Evolutionary conservation across 129 eudicot species (phyloP), one percentile per base, ranked within the genome.

Genomic region (Chrysanthemum makinoi): DNA sequence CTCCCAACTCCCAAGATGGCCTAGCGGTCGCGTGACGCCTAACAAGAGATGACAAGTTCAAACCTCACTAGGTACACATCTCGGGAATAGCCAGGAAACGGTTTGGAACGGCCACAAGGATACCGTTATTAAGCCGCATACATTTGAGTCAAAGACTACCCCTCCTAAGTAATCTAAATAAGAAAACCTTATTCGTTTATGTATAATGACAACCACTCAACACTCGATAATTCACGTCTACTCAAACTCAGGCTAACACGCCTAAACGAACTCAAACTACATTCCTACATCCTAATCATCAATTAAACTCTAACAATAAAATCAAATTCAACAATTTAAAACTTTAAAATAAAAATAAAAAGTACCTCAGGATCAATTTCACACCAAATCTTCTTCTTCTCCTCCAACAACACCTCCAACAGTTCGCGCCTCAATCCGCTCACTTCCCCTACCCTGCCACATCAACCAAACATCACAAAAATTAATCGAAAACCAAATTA

Each of bases 321-420:
- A 17, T 12, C 16, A 66, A 72, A 24, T 14, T 24, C 16, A 14
- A 72, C 7, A n/a, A 47, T 18, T 6, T 53, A 47, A 35, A 35
- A 35, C 43, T 33, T 19, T 8, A 19, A 22, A 0, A n/a, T n/a
- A 24, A 24, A 24, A 11, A 24, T 2, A 35, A 15, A 52, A 68
- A 71, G n/a, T 87, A 94, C 99, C 96, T 89, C 90, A 28, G 97
- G 96, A 69, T 94, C 97, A 79, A 90, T 82, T 74, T 84, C 86
- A 22, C 82, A 72, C 26, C 90, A 73, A 77, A 69, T 69, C 81
- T 81, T 86, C 86, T 81, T 84, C 81, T 59, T 78, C 62, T 86
- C 87, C 68, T 86, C 86, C 74, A 80, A 22, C 10, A 82, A 68
- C 52, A 76, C 77, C 56, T 86, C 93, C 17, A 72, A 66, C 0